These are phyloP conservation scores for Chaetomium strumarium DNA, from an alignment of 2,329 filamentous ascomycete genomes.

Conservation along the genomic window DNA sequence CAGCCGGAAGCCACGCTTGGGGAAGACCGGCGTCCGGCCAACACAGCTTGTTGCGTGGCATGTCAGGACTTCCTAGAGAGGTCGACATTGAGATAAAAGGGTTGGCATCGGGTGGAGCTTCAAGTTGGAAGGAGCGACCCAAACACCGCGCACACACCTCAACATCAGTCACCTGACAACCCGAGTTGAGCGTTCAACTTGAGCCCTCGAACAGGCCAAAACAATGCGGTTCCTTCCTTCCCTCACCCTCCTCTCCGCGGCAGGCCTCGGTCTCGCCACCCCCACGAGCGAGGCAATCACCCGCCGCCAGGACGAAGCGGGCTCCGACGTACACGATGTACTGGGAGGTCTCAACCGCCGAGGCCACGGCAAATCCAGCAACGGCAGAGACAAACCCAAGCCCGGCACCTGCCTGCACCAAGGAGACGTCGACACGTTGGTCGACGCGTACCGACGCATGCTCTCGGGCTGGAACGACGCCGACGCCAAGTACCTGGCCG, in stretches of 20 bases:
- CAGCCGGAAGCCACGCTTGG: conserved; percentile 1
- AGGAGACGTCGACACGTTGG: conserved; percentile 14
- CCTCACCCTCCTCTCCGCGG: conserved; percentile 11
- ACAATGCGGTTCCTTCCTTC: conserved; percentile 16
- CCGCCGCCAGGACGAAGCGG: not conserved
- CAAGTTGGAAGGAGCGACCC: not conserved
- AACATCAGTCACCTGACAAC: not conserved
- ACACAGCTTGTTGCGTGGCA: not conserved
- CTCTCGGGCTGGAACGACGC: conserved; percentile 20
- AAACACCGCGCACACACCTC: not conserved
- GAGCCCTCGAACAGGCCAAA: not conserved
- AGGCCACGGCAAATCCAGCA: too few relatives aligned
- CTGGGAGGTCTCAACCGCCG: not conserved
- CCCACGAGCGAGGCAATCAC: not conserved
- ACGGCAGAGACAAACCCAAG: not conserved
- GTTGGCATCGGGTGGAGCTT: not conserved
- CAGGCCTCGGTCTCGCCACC: conserved; percentile 8
- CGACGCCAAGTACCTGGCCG: conserved; percentile 23
- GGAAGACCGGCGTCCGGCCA: conserved; percentile 1
- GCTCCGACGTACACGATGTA: not conserved
- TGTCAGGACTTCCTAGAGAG: not conserved
- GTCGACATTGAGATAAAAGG: conserved; percentile 1
- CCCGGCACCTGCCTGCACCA: conserved; percentile 13
- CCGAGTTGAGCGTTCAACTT: not conserved
- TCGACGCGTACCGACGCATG: conserved; percentile 20